Conservation (phyloP, 177 flowering plant genomes). For the Telopea speciosissima region DNA sequence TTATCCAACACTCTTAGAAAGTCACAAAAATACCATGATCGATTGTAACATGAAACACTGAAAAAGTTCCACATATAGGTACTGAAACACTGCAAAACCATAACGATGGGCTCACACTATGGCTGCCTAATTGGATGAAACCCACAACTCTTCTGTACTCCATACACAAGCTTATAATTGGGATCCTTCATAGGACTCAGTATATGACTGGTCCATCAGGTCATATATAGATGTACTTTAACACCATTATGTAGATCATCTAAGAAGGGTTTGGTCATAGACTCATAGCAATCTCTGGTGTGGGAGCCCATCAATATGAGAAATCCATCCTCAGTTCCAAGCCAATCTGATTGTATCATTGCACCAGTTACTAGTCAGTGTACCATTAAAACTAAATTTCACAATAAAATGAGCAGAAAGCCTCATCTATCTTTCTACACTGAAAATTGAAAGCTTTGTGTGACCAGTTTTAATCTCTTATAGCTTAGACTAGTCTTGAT, state of each 20-base stretch:
- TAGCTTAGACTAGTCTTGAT: background rate
- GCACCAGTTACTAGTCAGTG: background rate
- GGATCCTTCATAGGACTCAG: background rate
- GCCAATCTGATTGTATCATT: too few relatives aligned
- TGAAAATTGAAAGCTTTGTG: background rate
- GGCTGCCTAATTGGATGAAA: background rate
- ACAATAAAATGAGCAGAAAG: background rate
- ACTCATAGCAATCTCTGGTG: background rate
- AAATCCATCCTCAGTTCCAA: constrained; percentile 5
- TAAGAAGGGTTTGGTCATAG: background rate
- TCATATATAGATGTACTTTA: background rate
- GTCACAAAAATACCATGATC: background rate
- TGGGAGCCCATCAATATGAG: background rate
- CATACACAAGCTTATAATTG: background rate
- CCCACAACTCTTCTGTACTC: too few relatives aligned
- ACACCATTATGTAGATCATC: background rate
- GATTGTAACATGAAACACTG: too few relatives aligned
- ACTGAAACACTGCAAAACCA: background rate
- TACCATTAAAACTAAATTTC: background rate
- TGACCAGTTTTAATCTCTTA: background rate
- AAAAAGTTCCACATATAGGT: too few relatives aligned
- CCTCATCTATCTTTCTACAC: background rate
- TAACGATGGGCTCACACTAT: background rate
- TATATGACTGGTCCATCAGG: background rate
- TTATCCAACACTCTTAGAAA: background rate